Percentiles rank a stretch among this genome's conserved stretches.
phyloP scores from a whole-genome alignment of 305 asterid genomes.

The Solanum chacoense region DNA sequence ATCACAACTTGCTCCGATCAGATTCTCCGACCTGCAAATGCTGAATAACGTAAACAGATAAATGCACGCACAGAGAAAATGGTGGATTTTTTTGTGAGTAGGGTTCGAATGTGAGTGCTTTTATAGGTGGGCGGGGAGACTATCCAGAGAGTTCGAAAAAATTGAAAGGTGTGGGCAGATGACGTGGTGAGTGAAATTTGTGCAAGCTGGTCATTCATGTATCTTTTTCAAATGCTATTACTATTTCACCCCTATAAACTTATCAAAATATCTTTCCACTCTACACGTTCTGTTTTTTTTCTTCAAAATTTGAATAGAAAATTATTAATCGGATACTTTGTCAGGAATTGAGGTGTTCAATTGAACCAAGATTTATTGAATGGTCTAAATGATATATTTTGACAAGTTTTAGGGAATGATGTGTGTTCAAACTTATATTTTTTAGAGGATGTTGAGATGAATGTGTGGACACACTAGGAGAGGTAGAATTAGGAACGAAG shows the following conservation, averaged over 20 bases:
- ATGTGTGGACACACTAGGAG: neutral
- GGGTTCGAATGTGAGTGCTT: neutral
- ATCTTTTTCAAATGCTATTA: neutral
- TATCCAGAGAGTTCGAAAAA: neutral
- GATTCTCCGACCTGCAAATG: neutral
- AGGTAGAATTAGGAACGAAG: neutral
- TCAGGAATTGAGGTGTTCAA: neutral
- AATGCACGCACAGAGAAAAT: neutral
- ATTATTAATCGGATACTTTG: accelerated
- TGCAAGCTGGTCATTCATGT: neutral
- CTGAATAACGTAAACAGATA: neutral
- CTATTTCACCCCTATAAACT: neutral
- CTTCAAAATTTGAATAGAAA: neutral
- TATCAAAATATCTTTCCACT: neutral
- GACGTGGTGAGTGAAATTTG: neutral
- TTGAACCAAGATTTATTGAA: neutral
- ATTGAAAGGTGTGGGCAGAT: neutral
- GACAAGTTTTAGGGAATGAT: accelerated
- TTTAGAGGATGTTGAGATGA: neutral
- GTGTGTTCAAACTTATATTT: neutral
- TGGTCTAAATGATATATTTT: neutral
- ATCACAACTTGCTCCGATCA: constrained; percentile 10
- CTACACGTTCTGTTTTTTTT: neutral
- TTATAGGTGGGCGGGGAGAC: neutral
- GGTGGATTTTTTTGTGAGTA: neutral